Base-by-base conservation (phyloP, 169 alveolate genomes). In the Babesia sp. region DNA sequence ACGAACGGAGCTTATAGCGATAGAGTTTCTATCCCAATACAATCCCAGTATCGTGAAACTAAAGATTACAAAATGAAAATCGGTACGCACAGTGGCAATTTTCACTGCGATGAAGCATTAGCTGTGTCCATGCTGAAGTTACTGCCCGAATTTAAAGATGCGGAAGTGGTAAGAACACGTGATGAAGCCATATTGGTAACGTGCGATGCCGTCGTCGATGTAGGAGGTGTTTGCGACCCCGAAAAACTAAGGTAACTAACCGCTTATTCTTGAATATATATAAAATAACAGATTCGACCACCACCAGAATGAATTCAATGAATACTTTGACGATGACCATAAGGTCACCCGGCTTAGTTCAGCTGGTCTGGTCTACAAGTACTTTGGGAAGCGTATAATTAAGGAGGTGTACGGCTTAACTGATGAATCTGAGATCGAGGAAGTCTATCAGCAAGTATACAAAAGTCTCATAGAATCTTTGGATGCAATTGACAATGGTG, bases 401-500 rank as follows among this genome's bases (percentile, higher is more conserved):
- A 41, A 78, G 48, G 86, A 82, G 75, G 87, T 84, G n/a, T 90
- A 83, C 59, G 74, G 56, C 18, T 79, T 90, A 36, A 75, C 74
- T 26, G 91, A 85, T 46, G 91, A 90, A 44, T 70, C 72, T 22
- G 66, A 79, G 45, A 61, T 92, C 9, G 93, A 91, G n/a, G 59
- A 59, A 42, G 29, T 93, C 31, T 88, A 86, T 84, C 68, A 71
- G 34, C 58, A 76, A 54, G 71, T 94, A 24, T 95, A 95, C 87
- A 67, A 77, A 26, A 69, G 79, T 31, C 90, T 95, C 55, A 84
- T 95, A 5, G 91, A 89, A 78, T 90, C 94, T 12, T 81, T 95
- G 5, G 98, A 95, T 76, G 98, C 97, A 4, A 56, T 86, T 33
- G 98, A 95, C 84, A 95, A 93, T 76, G 98, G 98, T 18, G 92